Percentiles rank a stretch among this genome's conserved stretches.
These are phyloP conservation scores for Eutrema heterophyllum DNA, from an alignment of 345 rosid genomes.

Conservation along the genomic window DNA sequence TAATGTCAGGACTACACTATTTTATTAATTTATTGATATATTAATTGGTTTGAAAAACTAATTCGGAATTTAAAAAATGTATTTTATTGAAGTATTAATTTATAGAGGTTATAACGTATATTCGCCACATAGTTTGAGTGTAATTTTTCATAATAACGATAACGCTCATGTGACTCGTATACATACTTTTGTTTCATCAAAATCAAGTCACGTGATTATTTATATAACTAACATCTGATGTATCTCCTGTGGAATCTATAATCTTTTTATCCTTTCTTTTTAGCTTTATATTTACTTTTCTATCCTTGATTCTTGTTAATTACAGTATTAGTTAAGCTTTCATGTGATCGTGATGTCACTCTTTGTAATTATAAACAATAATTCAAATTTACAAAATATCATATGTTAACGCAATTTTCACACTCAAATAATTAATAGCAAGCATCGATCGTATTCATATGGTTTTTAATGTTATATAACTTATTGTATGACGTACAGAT, in stretches of 20 bases:
- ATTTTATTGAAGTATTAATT: no score
- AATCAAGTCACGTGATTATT: constrained; percentile 28
- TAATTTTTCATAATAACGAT: background rate
- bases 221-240: constrained; percentile 6
- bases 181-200: constrained; percentile 13
- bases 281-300: constrained; percentile 11
- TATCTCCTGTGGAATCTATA: constrained; percentile 3
- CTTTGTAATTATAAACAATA: background rate
- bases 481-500: background rate
- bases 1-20: no score
- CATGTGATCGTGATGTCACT: background rate
- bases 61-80: no score
- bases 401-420: background rate
- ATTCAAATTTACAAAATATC: background rate
- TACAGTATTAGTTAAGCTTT: background rate
- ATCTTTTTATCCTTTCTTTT: background rate
- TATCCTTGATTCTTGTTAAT: background rate
- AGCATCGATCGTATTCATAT: background rate
- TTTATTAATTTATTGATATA: no score
- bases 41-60: no score
- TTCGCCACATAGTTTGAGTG: background rate
- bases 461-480: background rate
- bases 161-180: constrained; percentile 17
- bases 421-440: background rate
- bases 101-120: no score